Evolutionary conservation across 345 rosid species (phyloP), one percentile per base, ranked within the genome.

Genomic region (Eutrema yunnanense): DNA sequence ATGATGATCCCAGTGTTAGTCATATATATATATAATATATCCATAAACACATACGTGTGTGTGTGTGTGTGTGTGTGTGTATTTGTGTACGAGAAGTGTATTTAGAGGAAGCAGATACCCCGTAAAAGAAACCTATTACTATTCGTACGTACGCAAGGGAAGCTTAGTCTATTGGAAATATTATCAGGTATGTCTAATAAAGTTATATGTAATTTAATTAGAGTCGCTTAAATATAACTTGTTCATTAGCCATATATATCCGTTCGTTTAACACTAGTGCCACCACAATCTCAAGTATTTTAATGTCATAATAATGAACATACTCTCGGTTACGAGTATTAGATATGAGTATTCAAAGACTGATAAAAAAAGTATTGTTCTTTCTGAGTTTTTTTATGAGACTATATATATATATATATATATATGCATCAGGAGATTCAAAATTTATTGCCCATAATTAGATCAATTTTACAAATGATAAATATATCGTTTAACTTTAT

Each of bases 151-250:
- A 54, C 47, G 14, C 36, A 50, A 53, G 16, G 54, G 37, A 72
- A 19, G 76, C 54, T 54, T 51, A 34, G 37, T 50, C 55, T 13
- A 13, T 32, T 42, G 32, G 48, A 29, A 36, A 46, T 56, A 56
- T 50, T 51, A 58, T 69, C 64, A 62, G 79, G 79, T 69, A 38
- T 41, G 52, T 52, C 51, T 66, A 32, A 44, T 22, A 53, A 56
- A 42, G 34, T 29, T 65, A 37, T 73, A 4, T 62, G 6, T 53
- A 26, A 43, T 43, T 22, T 22, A n/a, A 55, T 44, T 22, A 13
- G 32, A 55, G 12, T 29, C 40, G 6, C 54, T 27, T 22, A 22
- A 27, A 49, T 36, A 49, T 50, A 9, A 43, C 11, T n/a, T 67
- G 22, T 42, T 38, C 61, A 40, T n/a, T 36, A 34, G 16, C 27